phyloP scores from a whole-genome alignment of 371 early-diverging fungal species.

The Mortierella sp. region DNA sequence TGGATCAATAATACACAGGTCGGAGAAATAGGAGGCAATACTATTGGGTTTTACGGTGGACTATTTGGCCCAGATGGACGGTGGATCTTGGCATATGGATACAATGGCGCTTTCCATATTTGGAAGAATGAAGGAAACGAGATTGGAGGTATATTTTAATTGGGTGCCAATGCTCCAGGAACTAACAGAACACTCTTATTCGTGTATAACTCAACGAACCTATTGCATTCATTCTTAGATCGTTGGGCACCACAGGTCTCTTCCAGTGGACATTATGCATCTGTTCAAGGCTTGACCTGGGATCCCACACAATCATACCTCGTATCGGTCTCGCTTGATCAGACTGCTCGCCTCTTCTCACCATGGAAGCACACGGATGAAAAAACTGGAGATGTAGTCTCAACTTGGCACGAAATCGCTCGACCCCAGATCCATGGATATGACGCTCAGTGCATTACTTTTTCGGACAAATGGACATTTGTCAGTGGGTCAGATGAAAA shows the following conservation, averaged over 20 bases:
- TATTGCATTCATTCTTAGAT: conserved; percentile 30
- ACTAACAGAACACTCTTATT: neutral
- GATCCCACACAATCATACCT: conserved; percentile 83
- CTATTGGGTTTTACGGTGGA: conserved; percentile 89
- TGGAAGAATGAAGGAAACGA: conserved; percentile 75
- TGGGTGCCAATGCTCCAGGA: neutral
- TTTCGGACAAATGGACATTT: conserved; percentile 80
- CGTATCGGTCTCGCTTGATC: conserved; percentile 86
- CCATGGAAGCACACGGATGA: conserved; percentile 68
- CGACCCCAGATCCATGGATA: conserved; percentile 98
- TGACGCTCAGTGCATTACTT: conserved; percentile 88
- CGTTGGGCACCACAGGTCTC: conserved; percentile 80
- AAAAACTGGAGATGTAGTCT: conserved; percentile 27
- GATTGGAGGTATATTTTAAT: conserved; percentile 49
- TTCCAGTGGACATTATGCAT: conserved; percentile 82
- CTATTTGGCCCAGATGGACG: conserved; percentile 78
- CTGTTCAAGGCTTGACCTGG: conserved; percentile 87
- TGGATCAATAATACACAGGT: conserved; percentile 91
- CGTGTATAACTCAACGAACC: neutral
- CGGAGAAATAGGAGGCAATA: conserved; percentile 92
- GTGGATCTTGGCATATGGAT: conserved; percentile 81
- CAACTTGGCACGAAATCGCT: conserved; percentile 94
- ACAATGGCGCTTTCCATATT: conserved; percentile 90
- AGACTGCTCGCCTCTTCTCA: conserved; percentile 89
- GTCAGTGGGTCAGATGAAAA: conserved; percentile 97